Percentiles rank a stretch among this genome's conserved stretches.
Conservation (phyloP, 208 protist genomes). For the Wallacemonas collosoma region DNA sequence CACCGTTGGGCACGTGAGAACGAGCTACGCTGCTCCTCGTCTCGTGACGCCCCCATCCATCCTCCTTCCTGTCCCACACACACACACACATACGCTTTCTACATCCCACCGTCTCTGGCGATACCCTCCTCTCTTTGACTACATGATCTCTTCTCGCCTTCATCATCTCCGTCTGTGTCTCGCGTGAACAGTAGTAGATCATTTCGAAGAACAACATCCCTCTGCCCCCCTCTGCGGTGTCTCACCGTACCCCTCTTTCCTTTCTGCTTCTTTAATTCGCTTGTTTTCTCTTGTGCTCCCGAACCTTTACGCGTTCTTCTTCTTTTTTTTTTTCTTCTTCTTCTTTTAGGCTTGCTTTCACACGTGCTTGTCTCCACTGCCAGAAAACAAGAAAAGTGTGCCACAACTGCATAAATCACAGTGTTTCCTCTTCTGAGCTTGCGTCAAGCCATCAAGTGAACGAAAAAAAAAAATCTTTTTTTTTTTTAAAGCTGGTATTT, state of each 20-base stretch:
- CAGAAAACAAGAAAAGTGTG: neutral
- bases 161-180: no score
- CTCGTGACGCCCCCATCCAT: no score
- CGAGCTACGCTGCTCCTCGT: no score
- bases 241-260: slow-evolving; percentile 9
- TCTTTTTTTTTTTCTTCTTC: slow-evolving; percentile 20
- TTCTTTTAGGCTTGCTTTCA: neutral
- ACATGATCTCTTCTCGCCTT: no score
- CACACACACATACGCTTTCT: no score
- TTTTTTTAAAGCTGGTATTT: neutral
- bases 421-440: neutral
- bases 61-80: no score
- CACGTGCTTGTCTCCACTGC: neutral
- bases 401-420: neutral
- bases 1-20: no score
- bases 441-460: neutral
- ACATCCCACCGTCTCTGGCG: no score
- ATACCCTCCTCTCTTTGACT: no score
- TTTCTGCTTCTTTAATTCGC: neutral
- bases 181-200: no score
- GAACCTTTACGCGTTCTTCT: slow-evolving; percentile 14
- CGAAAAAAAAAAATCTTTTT: neutral
- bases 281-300: slow-evolving; percentile 5
- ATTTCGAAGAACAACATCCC: no score
- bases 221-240: slow-evolving; percentile 8